Conservation (phyloP, 352 stramenopile species). For the Globisporangium nunn region DNA sequence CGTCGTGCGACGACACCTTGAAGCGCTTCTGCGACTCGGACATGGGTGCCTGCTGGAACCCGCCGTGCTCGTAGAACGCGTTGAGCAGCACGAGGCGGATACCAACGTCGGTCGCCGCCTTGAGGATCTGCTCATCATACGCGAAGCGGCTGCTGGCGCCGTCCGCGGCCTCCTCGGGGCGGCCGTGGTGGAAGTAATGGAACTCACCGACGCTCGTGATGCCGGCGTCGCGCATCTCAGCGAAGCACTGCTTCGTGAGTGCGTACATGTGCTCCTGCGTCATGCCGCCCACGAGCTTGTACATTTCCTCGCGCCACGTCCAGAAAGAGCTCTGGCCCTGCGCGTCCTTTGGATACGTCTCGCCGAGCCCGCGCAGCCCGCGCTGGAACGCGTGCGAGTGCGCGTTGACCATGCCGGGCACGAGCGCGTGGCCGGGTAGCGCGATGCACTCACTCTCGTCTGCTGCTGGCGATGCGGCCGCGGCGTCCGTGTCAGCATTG, state of each 20-base stretch:
- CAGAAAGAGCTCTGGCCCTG: slow-evolving; percentile 56
- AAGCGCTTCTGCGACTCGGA: slow-evolving; percentile 60
- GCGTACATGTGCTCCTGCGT: slow-evolving; percentile 55
- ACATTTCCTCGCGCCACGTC: slow-evolving; percentile 83
- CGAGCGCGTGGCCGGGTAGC: slow-evolving; percentile 40
- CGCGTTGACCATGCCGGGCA: slow-evolving; percentile 75
- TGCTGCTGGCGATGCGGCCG: no score
- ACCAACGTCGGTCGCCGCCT: slow-evolving; percentile 49
- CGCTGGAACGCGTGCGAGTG: slow-evolving; percentile 79
- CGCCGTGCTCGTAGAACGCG: slow-evolving; percentile 67
- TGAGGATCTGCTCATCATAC: slow-evolving; percentile 66
- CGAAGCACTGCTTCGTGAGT: slow-evolving; percentile 69
- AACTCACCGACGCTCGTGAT: slow-evolving; percentile 79
- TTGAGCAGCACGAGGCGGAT: slow-evolving; percentile 74
- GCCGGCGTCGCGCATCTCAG: slow-evolving; percentile 67
- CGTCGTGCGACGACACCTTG: slow-evolving; percentile 52
- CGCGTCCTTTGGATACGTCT: slow-evolving; percentile 52
- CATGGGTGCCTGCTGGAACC: slow-evolving; percentile 56
- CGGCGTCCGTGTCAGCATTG: background rate
- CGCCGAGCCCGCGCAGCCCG: slow-evolving; percentile 57
- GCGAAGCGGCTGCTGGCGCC: slow-evolving; percentile 31
- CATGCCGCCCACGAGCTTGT: slow-evolving; percentile 67
- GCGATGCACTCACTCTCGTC: slow-evolving; percentile 8
- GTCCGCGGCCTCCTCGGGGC: slow-evolving; percentile 24
- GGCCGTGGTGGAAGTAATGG: slow-evolving; percentile 74